These are phyloP conservation scores for Phoma herbarum DNA, from an alignment of 2,329 filamentous ascomycete genomes.

Conservation along the genomic window DNA sequence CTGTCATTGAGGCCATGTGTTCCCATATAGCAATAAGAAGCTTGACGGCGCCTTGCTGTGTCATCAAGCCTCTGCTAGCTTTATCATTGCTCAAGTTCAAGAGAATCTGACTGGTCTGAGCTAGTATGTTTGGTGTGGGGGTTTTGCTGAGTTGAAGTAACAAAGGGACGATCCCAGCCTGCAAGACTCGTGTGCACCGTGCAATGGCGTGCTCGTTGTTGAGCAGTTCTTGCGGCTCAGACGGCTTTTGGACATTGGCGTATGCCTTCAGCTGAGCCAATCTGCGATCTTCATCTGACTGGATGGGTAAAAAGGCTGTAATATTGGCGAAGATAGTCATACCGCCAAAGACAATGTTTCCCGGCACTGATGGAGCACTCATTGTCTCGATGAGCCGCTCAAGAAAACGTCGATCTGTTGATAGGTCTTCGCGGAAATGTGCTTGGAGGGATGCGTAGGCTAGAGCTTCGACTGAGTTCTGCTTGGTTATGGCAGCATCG, in stretches of 20 bases:
- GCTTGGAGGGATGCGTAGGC: slow-evolving; percentile 91
- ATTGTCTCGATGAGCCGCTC: slow-evolving; percentile 73
- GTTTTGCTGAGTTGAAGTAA: slow-evolving; percentile 79
- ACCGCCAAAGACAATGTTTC: slow-evolving; percentile 80
- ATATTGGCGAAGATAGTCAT: slow-evolving; percentile 88
- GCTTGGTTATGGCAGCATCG: slow-evolving; percentile 63
- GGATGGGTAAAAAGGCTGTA: slow-evolving; percentile 77
- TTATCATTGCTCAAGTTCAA: slow-evolving; percentile 78
- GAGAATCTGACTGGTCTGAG: slow-evolving; percentile 78
- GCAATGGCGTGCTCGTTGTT: slow-evolving; percentile 77
- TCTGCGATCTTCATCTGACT: slow-evolving; percentile 91
- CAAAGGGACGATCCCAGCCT: slow-evolving; percentile 78
- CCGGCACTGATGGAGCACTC: slow-evolving; percentile 46
- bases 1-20: slow-evolving; percentile 59
- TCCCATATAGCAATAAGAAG: slow-evolving; percentile 78
- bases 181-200: slow-evolving; percentile 80
- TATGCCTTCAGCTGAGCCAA: slow-evolving; percentile 94
- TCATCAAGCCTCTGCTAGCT: slow-evolving; percentile 77
- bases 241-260: slow-evolving; percentile 78
- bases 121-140: slow-evolving; percentile 73
- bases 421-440: slow-evolving; percentile 82
- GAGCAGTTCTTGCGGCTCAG: slow-evolving; percentile 72
- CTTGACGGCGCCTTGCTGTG: slow-evolving; percentile 92
- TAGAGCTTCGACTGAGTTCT: slow-evolving; percentile 85
- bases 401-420: slow-evolving; percentile 73